phyloP scores from a whole-genome alignment of 768 basidiomycete species.

The Tricholoma saponaceum region DNA sequence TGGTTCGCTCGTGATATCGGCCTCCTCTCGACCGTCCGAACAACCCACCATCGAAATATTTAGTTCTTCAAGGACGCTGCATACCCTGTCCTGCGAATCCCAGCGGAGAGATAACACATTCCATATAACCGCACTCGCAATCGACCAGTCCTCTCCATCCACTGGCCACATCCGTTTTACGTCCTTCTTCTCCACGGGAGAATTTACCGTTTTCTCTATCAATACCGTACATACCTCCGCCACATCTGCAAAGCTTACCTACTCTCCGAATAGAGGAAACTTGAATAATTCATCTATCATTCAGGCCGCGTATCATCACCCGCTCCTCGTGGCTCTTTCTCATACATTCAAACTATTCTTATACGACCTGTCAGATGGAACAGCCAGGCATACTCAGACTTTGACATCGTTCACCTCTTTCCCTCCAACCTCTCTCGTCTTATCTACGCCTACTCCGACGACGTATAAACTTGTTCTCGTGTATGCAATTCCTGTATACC shows the following conservation, averaged over 20 bases:
- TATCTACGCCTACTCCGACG: constrained; percentile 54
- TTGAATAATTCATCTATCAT: constrained; percentile 43
- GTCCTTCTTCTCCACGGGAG: constrained; percentile 64
- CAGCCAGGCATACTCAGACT: constrained; percentile 56
- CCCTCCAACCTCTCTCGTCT: constrained; percentile 76
- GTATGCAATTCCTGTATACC: constrained; percentile 76
- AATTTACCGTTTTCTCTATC: constrained; percentile 57
- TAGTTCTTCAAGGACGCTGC: constrained; percentile 26
- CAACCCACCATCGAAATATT: constrained; percentile 35
- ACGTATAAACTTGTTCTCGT: constrained; percentile 73
- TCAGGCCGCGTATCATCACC: constrained; percentile 75
- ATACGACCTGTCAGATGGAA: constrained; percentile 61
- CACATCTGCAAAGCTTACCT: constrained; percentile 42
- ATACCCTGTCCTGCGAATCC: constrained; percentile 43
- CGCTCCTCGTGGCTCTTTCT: constrained; percentile 70
- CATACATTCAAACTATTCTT: constrained; percentile 62
- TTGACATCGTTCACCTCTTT: constrained; percentile 75
- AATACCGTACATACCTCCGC: constrained; percentile 39
- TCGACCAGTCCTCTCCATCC: constrained; percentile 69
- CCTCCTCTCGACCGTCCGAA: constrained; percentile 38
- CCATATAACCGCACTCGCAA: constrained; percentile 59
- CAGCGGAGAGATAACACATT: constrained; percentile 21
- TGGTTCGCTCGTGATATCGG: constrained; percentile 55
- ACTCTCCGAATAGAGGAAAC: constrained; percentile 41
- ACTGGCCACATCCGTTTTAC: constrained; percentile 43